Evolutionary conservation across 495 filamentous ascomycete genomes (phyloP).

Genomic region (Hyaloscypha finlandica): DNA sequence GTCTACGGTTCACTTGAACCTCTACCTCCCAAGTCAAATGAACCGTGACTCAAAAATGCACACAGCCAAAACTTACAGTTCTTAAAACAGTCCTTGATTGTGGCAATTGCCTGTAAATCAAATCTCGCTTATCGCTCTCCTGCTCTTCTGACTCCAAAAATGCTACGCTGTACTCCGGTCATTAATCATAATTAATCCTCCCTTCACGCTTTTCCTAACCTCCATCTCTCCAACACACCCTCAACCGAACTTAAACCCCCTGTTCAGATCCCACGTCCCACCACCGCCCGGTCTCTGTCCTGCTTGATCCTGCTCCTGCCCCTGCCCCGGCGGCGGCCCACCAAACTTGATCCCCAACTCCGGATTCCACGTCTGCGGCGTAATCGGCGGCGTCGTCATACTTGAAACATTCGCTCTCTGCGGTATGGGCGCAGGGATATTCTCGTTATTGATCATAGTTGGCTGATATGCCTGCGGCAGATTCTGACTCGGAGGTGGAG

Average conservation of each 20-base stretch:
- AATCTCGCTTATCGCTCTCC: too few relatives aligned
- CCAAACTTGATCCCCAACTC: slow-evolving; percentile 79
- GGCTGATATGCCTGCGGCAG: neutral
- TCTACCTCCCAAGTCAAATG: too few relatives aligned
- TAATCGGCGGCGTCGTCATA: slow-evolving; percentile 42
- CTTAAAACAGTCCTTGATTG: too few relatives aligned
- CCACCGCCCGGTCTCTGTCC: neutral
- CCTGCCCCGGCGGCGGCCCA: slow-evolving; percentile 21
- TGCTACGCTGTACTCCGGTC: too few relatives aligned
- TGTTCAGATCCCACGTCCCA: slow-evolving; percentile 60
- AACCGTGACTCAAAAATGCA: too few relatives aligned
- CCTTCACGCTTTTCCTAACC: too few relatives aligned
- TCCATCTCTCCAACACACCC: neutral
- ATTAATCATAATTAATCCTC: too few relatives aligned
- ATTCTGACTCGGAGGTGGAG: slow-evolving; percentile 5
- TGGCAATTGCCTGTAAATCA: too few relatives aligned
- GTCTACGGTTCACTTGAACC: too few relatives aligned
- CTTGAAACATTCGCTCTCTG: slow-evolving; percentile 45
- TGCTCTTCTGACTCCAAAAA: too few relatives aligned
- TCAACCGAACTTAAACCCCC: slow-evolving; percentile 64
- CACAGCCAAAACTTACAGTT: too few relatives aligned
- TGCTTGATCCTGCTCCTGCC: slow-evolving; percentile 6
- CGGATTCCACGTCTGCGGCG: slow-evolving; percentile 69
- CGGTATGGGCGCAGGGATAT: slow-evolving; percentile 58
- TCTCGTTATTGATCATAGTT: slow-evolving; percentile 14